phyloP scores from a whole-genome alignment of 495 filamentous ascomycete species.

The Hypoxylon intermedium region DNA sequence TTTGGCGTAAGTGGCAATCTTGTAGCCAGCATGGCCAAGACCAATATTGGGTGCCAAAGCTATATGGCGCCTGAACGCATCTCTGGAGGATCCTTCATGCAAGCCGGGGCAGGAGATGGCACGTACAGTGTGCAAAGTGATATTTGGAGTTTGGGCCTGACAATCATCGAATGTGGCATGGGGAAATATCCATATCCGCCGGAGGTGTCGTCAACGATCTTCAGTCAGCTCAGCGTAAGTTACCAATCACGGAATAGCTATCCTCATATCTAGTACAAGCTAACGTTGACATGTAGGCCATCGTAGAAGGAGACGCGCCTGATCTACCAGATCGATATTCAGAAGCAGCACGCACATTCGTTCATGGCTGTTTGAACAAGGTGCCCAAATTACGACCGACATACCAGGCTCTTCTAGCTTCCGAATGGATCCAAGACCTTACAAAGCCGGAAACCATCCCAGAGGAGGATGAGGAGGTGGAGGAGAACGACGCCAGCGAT shows the following conservation, averaged over 20 bases:
- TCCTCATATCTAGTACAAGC: constrained; percentile 14
- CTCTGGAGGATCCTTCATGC: constrained; percentile 79
- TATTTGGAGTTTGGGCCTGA: constrained; percentile 94
- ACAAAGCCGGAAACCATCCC: constrained; percentile 83
- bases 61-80: constrained; percentile 99
- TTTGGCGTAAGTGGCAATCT: constrained; percentile 97
- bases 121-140: constrained; percentile 98
- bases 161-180: constrained; percentile 95
- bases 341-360: constrained; percentile 82
- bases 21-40: constrained; percentile 96
- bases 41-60: constrained; percentile 98
- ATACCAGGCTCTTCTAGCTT: constrained; percentile 85
- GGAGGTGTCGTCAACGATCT: constrained; percentile 98
- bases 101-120: constrained; percentile 73
- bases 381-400: constrained; percentile 87
- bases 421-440: constrained; percentile 84
- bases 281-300: constrained; percentile 69
- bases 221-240: constrained; percentile 95
- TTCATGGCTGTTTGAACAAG: constrained; percentile 89
- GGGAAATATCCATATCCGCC: constrained; percentile 96
- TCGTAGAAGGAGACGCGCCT: constrained; percentile 94
- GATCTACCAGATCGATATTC: constrained; percentile 84
- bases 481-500: constrained; percentile 54
- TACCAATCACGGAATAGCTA: constrained; percentile 14
- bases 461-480: constrained; percentile 72